phyloP scores from a whole-genome alignment of 345 rosid genomes.

The Ceriops tagal region DNA sequence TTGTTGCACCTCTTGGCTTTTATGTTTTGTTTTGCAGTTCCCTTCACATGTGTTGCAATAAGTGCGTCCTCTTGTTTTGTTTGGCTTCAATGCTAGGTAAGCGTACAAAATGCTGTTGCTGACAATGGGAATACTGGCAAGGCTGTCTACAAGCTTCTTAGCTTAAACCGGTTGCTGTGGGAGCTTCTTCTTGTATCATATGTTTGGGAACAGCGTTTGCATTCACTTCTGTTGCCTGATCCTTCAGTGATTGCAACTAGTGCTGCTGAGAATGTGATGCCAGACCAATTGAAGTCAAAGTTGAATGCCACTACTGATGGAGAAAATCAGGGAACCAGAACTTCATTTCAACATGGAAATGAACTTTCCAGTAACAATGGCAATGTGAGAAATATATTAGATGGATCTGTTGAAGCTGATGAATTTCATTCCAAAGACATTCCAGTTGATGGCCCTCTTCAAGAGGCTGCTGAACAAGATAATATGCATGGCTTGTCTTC shows the following conservation, averaged over 20 bases:
- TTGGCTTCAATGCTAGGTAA: constrained; percentile 34
- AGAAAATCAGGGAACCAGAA: constrained; percentile 17
- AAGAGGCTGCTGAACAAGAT: constrained; percentile 24
- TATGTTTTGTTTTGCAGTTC: constrained; percentile 1
- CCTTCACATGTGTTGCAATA: not conserved
- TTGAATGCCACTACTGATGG: constrained; percentile 13
- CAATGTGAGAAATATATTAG: constrained; percentile 15
- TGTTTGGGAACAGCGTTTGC: constrained; percentile 75
- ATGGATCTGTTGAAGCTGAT: constrained; percentile 21
- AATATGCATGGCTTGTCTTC: constrained; percentile 18
- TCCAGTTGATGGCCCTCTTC: constrained; percentile 34
- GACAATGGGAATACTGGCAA: constrained; percentile 40
- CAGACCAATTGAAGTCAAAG: constrained; percentile 27
- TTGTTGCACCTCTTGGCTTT: not conserved
- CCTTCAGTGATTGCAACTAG: constrained; percentile 34
- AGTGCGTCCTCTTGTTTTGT: not conserved
- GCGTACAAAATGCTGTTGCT: constrained; percentile 36
- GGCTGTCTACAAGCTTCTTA: constrained; percentile 47
- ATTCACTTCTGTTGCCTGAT: constrained; percentile 54
- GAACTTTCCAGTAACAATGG: constrained; percentile 23
- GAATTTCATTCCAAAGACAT: constrained; percentile 38
- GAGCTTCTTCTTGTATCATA: constrained; percentile 71
- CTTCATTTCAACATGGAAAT: constrained; percentile 19
- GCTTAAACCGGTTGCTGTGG: constrained; percentile 65
- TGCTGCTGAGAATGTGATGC: constrained; percentile 30